Evolutionary conservation across 805 yeast genomes (phyloP), one percentile per base, ranked within the genome.

Genomic region (Kuraishia ogatae): DNA sequence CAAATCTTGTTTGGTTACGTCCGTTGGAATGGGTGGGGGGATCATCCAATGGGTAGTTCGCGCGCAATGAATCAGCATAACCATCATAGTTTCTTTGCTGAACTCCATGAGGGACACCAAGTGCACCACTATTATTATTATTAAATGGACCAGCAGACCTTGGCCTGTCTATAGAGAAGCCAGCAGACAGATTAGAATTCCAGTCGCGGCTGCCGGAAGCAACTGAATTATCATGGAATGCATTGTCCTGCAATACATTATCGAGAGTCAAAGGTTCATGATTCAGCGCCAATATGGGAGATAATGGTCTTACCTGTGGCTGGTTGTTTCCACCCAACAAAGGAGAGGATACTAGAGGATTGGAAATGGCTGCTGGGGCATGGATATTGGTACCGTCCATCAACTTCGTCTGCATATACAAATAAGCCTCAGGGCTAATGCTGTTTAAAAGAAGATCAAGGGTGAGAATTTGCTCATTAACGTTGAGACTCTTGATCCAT

Each of bases 401-500:
- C 55, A 78, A 63, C 57, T 73, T 75, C 24, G 73, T 66, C 61
- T 74, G 73, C 61, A 78, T 73, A 48, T 77, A 70, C 35, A 75
- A 66, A 59, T 78, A 68, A 29, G 76, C 76, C 56, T 75, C 81
- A 52, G 72, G 67, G 7, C 77, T 74, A 54, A 79, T 68, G 57
- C 70, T 72, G 57, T 67, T 68, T 59, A 81, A 68, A 63, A 80
- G 72, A 60, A 77, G 69, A 58, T 79, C 82, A 60, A 78, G 69
- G 66, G 78, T 72, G 48, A 77, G 68, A 54, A 71, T 65, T 58
- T 71, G 77, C 59, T 80, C 82, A 57, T 75, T 80, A 21, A 76
- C 71, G 54, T 65, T 71, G 62, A 80, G 70, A 59, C 68, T 68
- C 59, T 70, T 75, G 61, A 78, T 67, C 82, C 82, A 78, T 56